Percentiles rank a stretch among this genome's conserved stretches.
phyloP scores from a whole-genome alignment of 768 basidiomycete genomes.

The Neoboletus magnificus region DNA sequence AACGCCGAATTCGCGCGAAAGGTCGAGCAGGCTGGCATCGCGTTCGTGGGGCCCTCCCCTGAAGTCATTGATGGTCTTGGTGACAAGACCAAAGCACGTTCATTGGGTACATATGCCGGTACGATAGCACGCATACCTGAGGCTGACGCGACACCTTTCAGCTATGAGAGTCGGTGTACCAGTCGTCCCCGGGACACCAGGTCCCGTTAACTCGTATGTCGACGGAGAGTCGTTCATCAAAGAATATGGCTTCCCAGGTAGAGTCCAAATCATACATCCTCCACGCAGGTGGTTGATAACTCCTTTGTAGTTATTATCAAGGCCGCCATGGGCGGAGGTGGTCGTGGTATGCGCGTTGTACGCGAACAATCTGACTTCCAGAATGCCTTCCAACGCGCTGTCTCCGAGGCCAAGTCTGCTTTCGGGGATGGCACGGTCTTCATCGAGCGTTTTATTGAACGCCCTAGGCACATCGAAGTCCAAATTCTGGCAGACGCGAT shows the following conservation, averaged over 20 bases:
- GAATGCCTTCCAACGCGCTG: constrained; percentile 85
- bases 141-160: constrained; percentile 27
- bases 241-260: constrained; percentile 93
- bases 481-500: constrained; percentile 88
- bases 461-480: constrained; percentile 96
- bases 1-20: constrained; percentile 97
- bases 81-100: constrained; percentile 97
- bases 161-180: constrained; percentile 91
- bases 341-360: constrained; percentile 98
- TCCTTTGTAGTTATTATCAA: constrained; percentile 86
- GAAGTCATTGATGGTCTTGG: constrained; percentile 97
- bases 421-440: constrained; percentile 99
- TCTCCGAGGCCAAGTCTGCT: constrained; percentile 91
- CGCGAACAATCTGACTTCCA: constrained; percentile 91
- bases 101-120: constrained; percentile 54
- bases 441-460: constrained; percentile 96
- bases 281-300: constrained; percentile 3
- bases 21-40: constrained; percentile 95
- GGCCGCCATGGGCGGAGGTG: constrained; percentile 98
- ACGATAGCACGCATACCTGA: neutral
- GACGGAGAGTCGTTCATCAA: constrained; percentile 89
- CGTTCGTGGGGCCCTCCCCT: constrained; percentile 93
- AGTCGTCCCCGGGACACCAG: constrained; percentile 97
- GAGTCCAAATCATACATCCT: constrained; percentile 12
- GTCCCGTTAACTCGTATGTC: constrained; percentile 74